phyloP scores from a whole-genome alignment of 2,329 filamentous ascomycete genomes.

The Trichoderma koningii region DNA sequence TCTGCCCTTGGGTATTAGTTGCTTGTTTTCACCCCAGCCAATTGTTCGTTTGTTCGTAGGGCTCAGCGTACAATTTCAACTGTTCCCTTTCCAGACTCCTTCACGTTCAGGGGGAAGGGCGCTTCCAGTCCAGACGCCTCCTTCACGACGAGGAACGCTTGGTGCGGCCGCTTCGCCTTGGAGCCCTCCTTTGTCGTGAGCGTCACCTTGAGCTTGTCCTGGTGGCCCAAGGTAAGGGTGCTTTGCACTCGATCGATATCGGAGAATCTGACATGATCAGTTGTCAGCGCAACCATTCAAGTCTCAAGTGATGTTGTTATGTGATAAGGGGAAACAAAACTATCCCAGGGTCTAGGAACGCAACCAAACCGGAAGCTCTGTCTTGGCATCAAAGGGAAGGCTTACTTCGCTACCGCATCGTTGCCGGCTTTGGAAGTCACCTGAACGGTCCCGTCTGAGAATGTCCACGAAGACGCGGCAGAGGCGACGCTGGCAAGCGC shows the following conservation, averaged over 20 bases:
- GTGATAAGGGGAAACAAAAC: neutral
- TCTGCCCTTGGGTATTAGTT: conserved; percentile 53
- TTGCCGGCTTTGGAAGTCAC: conserved; percentile 66
- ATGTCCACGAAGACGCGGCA: conserved; percentile 66
- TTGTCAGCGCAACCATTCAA: conserved; percentile 33
- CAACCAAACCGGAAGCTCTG: conserved; percentile 3
- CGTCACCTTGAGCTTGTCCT: conserved; percentile 77
- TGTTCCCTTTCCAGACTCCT: conserved; percentile 83
- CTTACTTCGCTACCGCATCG: conserved; percentile 67
- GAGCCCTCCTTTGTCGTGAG: conserved; percentile 80
- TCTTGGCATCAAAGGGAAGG: conserved; percentile 25
- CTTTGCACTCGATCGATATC: conserved; percentile 62
- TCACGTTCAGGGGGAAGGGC: conserved; percentile 80
- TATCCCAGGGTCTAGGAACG: neutral
- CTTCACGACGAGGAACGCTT: conserved; percentile 84
- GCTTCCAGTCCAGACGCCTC: conserved; percentile 81
- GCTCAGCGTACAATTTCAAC: conserved; percentile 73
- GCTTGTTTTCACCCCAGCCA: neutral
- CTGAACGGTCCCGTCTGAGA: conserved; percentile 70
- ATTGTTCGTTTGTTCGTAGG: neutral
- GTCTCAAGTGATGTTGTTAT: too few relatives aligned
- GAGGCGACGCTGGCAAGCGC: conserved; percentile 51
- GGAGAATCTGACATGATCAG: conserved; percentile 54
- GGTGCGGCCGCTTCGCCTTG: conserved; percentile 82
- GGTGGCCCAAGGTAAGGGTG: conserved; percentile 63